Conservation (phyloP, 129 eudicot species). For the Artemisia annua region DNA sequence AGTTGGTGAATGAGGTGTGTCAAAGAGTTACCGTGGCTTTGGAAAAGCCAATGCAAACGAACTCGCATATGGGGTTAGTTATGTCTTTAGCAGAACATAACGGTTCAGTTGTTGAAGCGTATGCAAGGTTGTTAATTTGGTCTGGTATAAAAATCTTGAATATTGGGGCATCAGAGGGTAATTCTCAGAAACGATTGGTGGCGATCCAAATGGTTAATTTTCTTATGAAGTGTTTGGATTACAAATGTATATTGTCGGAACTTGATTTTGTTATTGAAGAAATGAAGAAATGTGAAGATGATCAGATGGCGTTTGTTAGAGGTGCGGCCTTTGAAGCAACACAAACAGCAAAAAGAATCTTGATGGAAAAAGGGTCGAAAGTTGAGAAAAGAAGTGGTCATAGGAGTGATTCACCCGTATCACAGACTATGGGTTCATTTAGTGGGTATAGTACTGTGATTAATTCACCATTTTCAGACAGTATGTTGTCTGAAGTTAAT, state of each 20-base stretch:
- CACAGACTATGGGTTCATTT: neutral
- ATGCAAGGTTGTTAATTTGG: constrained; percentile 66
- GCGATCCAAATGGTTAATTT: constrained; percentile 92
- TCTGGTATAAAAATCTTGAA: constrained; percentile 66
- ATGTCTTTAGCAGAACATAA: constrained; percentile 82
- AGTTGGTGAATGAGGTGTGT: constrained; percentile 84
- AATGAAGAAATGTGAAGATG: constrained; percentile 78
- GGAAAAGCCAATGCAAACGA: constrained; percentile 56
- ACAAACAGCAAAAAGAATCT: constrained; percentile 70
- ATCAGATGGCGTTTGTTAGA: constrained; percentile 79
- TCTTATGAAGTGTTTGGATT: constrained; percentile 81
- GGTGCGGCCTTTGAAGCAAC: constrained; percentile 88
- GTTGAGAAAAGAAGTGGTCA: neutral
- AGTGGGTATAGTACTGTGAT: constrained; percentile 24
- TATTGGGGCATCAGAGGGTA: constrained; percentile 54
- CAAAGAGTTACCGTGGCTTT: constrained; percentile 78
- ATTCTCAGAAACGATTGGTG: constrained; percentile 67
- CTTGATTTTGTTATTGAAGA: constrained; percentile 60
- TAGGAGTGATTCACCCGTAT: neutral
- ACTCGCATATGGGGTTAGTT: constrained; percentile 82
- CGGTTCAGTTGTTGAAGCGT: constrained; percentile 65
- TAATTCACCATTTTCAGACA: constrained; percentile 54
- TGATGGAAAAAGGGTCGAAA: constrained; percentile 45
- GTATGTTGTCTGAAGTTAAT: constrained; percentile 33
- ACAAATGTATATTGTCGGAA: constrained; percentile 71